Conservation (phyloP, 129 eudicot genomes). For the Saussurea involucrata region DNA sequence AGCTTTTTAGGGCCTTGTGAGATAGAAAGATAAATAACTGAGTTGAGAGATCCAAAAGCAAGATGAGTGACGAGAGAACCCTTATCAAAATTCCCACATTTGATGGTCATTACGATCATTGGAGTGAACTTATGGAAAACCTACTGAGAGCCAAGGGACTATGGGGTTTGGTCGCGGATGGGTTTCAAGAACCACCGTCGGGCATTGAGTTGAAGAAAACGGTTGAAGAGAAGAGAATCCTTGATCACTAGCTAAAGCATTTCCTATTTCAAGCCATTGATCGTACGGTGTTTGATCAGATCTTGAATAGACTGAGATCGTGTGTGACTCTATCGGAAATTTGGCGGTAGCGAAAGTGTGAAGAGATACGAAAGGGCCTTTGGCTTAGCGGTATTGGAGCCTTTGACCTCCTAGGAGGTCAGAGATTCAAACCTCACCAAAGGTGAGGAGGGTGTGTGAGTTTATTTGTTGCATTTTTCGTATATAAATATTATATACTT, state of each 20-base stretch:
- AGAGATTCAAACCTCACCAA: too few relatives aligned
- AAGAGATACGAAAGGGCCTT: too few relatives aligned
- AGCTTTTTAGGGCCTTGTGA: too few relatives aligned
- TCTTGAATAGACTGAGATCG: not conserved
- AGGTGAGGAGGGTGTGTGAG: too few relatives aligned
- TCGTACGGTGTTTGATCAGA: not conserved
- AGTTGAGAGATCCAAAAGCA: not conserved
- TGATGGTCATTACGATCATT: not conserved
- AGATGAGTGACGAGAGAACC: slow-evolving; percentile 1
- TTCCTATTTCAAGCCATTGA: not conserved
- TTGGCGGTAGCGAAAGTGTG: not conserved
- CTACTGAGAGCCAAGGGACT: not conserved
- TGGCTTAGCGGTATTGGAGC: too few relatives aligned
- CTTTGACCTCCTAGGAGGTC: too few relatives aligned
- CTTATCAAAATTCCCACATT: not conserved
- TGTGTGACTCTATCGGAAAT: not conserved
- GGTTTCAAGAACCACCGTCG: not conserved
- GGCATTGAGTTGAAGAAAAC: not conserved
- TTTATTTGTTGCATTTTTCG: too few relatives aligned
- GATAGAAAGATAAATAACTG: too few relatives aligned
- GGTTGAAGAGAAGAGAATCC: not conserved
- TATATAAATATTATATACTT: too few relatives aligned
- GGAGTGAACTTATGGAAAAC: not conserved
- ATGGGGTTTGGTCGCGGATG: not conserved
- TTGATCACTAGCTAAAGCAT: not conserved